Evolutionary conservation across 495 filamentous ascomycete genomes (phyloP).

Genomic region (Penicillium lividum): DNA sequence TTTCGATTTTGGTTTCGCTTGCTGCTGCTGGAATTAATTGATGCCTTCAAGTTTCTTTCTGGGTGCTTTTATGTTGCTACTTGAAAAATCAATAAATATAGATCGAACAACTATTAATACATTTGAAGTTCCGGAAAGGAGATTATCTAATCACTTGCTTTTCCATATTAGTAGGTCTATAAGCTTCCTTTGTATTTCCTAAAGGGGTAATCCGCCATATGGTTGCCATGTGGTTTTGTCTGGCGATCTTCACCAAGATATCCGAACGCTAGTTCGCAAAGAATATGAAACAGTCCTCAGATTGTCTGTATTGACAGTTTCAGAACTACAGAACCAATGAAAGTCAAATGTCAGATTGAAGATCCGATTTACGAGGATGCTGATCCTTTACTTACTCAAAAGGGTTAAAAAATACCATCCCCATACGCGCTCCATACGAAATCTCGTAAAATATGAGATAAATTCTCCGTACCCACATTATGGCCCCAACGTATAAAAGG

Average conservation of each 20-base stretch:
- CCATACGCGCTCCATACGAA: background rate
- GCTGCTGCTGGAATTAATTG: background rate
- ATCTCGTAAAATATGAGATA: background rate
- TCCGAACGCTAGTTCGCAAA: too few relatives aligned
- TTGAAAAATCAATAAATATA: background rate
- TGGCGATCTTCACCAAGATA: too few relatives aligned
- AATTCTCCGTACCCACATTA: background rate
- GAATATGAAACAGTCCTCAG: too few relatives aligned
- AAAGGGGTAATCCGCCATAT: background rate
- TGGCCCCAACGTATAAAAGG: background rate
- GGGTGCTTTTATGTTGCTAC: background rate
- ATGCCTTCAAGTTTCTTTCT: background rate
- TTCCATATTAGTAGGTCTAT: background rate
- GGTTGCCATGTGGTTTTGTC: background rate
- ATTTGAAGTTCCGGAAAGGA: background rate
- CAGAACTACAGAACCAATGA: background rate
- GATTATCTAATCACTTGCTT: background rate
- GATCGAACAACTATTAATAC: background rate
- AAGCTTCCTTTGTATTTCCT: background rate
- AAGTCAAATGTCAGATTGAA: background rate
- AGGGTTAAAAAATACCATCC: background rate
- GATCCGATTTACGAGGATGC: background rate
- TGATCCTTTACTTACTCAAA: background rate
- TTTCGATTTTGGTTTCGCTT: background rate
- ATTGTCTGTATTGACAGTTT: too few relatives aligned